Percentiles rank a stretch among this genome's conserved stretches.
phyloP scores from a whole-genome alignment of 352 stramenopile species.

The Globisporangium solare region DNA sequence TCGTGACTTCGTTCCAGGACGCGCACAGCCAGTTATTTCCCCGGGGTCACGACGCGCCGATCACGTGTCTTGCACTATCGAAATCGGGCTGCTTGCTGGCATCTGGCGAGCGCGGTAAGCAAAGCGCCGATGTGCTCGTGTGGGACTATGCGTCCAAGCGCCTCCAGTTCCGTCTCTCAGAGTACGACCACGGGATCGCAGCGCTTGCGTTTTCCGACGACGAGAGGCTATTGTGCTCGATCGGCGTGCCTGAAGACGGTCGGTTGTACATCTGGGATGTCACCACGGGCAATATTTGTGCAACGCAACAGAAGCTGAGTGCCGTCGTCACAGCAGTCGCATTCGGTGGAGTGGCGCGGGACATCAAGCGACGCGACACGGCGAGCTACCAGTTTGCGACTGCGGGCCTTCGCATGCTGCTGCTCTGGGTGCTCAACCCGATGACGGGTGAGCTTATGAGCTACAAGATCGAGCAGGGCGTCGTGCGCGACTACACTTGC shows the following conservation, averaged over 20 bases:
- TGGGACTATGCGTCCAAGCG: constrained; percentile 79
- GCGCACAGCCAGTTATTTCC: constrained; percentile 82
- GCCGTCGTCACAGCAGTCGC: constrained; percentile 53
- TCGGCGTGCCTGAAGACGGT: constrained; percentile 73
- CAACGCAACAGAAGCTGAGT: constrained; percentile 69
- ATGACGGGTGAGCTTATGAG: constrained; percentile 65
- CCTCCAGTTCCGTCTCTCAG: constrained; percentile 80
- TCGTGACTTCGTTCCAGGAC: constrained; percentile 72
- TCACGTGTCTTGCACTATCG: constrained; percentile 81
- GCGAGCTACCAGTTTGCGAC: constrained; percentile 87
- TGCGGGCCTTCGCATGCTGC: constrained; percentile 62
- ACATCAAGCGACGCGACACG: constrained; percentile 90
- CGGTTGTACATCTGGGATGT: constrained; percentile 91
- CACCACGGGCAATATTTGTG: constrained; percentile 83
- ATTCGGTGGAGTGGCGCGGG: constrained; percentile 82
- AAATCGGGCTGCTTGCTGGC: constrained; percentile 73
- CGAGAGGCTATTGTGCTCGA: constrained; percentile 79
- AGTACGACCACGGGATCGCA: constrained; percentile 90
- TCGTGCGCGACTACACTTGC: constrained; percentile 81
- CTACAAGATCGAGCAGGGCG: constrained; percentile 70
- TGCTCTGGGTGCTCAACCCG: constrained; percentile 88
- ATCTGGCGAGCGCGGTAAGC: constrained; percentile 74
- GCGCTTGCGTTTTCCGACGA: constrained; percentile 90
- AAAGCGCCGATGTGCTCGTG: constrained; percentile 81
- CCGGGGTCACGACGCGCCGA: constrained; percentile 75